Percentiles rank a stretch among this genome's conserved stretches.
Evolutionary conservation across 129 eudicot species (phyloP).

Genomic region (Artemisia argyi): DNA sequence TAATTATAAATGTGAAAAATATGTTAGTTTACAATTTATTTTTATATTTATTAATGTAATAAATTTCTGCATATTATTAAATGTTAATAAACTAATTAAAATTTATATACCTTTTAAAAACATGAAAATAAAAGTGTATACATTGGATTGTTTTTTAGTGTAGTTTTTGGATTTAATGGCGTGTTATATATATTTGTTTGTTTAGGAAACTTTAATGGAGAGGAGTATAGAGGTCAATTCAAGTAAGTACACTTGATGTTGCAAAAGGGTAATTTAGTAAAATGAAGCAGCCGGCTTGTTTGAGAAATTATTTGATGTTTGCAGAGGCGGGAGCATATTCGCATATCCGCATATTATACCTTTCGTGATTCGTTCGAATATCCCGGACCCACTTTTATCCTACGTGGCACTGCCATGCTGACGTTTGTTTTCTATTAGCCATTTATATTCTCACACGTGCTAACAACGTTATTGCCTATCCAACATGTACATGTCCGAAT

Average conservation of each 20-base stretch:
- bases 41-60: too few relatives aligned
- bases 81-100: too few relatives aligned
- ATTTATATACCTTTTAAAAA: too few relatives aligned
- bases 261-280: constrained; percentile 21
- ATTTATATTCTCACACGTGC: constrained; percentile 13
- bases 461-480: not conserved
- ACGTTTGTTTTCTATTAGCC: not conserved
- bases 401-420: constrained; percentile 25
- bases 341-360: constrained; percentile 33
- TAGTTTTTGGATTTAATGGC: too few relatives aligned
- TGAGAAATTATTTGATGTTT: constrained; percentile 16
- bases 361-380: constrained; percentile 29
- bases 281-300: constrained; percentile 5
- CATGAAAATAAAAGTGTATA: too few relatives aligned
- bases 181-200: too few relatives aligned
- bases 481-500: not conserved
- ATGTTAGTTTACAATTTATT: too few relatives aligned
- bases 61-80: too few relatives aligned
- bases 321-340: constrained; percentile 41
- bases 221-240: constrained; percentile 24
- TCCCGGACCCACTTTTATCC: constrained; percentile 29
- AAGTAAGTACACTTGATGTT: not conserved
- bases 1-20: too few relatives aligned
- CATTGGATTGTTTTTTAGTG: too few relatives aligned
- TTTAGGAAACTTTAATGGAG: too few relatives aligned